Conservation (phyloP, 208 protist species). For the Tritrichomonas musculus region DNA sequence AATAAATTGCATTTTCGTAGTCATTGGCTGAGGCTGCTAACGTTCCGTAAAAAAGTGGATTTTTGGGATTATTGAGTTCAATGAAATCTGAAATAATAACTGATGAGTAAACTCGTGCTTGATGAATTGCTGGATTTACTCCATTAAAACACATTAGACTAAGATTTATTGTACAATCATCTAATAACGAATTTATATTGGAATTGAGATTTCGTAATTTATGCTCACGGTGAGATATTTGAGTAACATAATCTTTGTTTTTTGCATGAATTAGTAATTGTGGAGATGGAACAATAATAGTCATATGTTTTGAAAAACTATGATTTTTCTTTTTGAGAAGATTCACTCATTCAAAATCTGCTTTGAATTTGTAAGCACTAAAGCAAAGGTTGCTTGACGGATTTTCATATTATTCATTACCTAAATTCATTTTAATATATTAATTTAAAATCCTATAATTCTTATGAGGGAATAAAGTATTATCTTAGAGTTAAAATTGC, state of each 20-base stretch:
- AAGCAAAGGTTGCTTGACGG: background rate
- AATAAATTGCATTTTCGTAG: background rate
- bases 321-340: too few relatives aligned
- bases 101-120: background rate
- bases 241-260: background rate
- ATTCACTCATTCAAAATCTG: background rate
- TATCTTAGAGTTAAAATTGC: too few relatives aligned
- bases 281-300: background rate
- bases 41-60: background rate
- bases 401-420: background rate
- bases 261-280: background rate
- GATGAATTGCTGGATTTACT: background rate
- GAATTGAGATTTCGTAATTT: background rate
- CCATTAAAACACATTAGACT: slow-evolving; percentile 7
- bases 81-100: background rate
- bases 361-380: background rate
- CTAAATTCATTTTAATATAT: background rate
- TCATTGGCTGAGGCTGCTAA: background rate
- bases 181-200: background rate
- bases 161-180: background rate
- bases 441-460: too few relatives aligned
- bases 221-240: background rate
- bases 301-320: too few relatives aligned
- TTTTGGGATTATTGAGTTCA: background rate
- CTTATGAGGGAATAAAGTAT: too few relatives aligned